These are phyloP conservation scores for Tuber brumale DNA, from an alignment of 495 filamentous ascomycete genomes.

Conservation along the genomic window DNA sequence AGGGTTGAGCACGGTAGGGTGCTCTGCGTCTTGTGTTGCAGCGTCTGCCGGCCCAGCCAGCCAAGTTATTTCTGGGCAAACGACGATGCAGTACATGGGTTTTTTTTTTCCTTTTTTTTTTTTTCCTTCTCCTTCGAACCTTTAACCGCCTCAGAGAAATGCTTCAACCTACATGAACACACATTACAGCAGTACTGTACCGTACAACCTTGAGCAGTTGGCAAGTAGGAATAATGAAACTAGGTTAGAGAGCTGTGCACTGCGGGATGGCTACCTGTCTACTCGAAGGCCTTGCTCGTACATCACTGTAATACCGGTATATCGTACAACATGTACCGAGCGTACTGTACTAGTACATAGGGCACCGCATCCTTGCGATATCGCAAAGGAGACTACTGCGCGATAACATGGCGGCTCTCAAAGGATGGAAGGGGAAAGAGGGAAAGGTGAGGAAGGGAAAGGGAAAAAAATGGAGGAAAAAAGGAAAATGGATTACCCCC, in stretches of 20 bases:
- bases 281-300: background rate
- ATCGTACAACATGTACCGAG: background rate
- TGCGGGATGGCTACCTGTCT: background rate
- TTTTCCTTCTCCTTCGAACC: background rate
- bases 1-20: background rate
- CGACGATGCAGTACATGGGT: background rate
- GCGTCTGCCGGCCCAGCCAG: background rate
- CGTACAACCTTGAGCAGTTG: background rate
- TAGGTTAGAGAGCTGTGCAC: background rate
- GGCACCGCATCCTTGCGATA: background rate
- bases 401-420: background rate
- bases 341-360: background rate
- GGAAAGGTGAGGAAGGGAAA: background rate
- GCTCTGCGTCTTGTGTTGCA: background rate
- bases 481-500: background rate
- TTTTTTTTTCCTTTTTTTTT: background rate
- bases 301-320: background rate
- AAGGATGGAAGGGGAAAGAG: background rate
- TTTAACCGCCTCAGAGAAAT: background rate
- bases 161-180: background rate
- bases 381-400: background rate
- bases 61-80: background rate
- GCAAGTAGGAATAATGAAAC: background rate
- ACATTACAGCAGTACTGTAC: background rate
- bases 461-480: background rate